Base-by-base conservation (phyloP, 2,329 filamentous ascomycete genomes). In the Macrophomina pseudophaseolina region DNA sequence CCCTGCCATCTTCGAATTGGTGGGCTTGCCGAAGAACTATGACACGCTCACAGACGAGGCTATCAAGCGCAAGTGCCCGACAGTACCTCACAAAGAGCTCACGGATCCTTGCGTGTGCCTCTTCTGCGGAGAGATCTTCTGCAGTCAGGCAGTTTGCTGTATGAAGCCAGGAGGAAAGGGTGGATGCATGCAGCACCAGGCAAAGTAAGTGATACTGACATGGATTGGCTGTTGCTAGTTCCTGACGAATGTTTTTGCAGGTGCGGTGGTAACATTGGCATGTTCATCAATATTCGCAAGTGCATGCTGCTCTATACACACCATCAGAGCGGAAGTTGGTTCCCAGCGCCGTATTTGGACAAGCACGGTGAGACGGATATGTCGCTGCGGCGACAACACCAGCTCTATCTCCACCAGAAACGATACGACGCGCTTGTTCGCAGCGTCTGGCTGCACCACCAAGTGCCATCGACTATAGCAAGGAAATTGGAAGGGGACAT, bases 251-350 rank as follows among this genome's bases (percentile, higher is more conserved):
- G 58, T 14, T 14, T 14, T 14, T 62, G 56, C 70, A 96, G 92
- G 73, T 98, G 94, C 78, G 93, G 95, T 75, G 88, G 89, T 69
- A 93, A 93, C 72, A 89, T 97, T 56, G 95, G 95, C n/a, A 83
- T 97, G 40, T 98, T 96, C 81, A 90, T 99, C 78, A 97, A 97
- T 78, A 94, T 99, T 72, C 91, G 95, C 71, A 98, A 98, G 82
- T 98, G 96, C 81, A 92, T 91, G 71, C 89, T 97, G 48, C 88
- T 97, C 68, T 97, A 97, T 78, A 83, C 97, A 65, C 93, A 97
- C 80, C 88, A 90, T 68, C 83, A 85, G 38, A 91, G 91, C 54
- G 95, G 95, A 46, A 93, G 91, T 32, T 99, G 91, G 82, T 90
- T 90, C 70, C 87, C 90, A 49, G 94, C 95, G 4, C 95, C 95